phyloP scores from a whole-genome alignment of 129 eudicot species.

The Escallonia herrerae region DNA sequence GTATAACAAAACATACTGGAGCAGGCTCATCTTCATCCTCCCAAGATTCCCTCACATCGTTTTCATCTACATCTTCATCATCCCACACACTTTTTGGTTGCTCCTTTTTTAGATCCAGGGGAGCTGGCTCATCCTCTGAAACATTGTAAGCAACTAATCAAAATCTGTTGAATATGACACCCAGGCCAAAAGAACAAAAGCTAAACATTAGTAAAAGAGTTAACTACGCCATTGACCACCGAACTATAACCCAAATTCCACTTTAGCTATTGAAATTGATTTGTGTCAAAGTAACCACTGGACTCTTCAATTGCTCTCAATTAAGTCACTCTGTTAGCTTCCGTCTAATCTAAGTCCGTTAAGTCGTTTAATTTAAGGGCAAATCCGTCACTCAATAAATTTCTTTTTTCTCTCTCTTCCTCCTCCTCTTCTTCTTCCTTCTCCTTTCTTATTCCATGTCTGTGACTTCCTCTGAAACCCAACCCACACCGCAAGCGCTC shows the following conservation, averaged over 20 bases:
- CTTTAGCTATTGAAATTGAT: neutral
- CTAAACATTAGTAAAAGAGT: neutral
- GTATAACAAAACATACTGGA: slow-evolving; percentile 32
- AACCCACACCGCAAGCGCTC: too few relatives aligned
- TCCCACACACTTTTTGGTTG: slow-evolving; percentile 60
- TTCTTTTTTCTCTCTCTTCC: too few relatives aligned
- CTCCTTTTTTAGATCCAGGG: slow-evolving; percentile 57
- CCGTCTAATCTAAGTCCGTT: too few relatives aligned
- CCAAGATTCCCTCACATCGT: slow-evolving; percentile 91
- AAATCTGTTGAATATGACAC: neutral
- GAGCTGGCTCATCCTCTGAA: slow-evolving; percentile 81
- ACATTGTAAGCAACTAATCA: slow-evolving; percentile 6
- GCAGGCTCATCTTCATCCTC: slow-evolving; percentile 87
- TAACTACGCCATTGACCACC: too few relatives aligned
- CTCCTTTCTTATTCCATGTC: too few relatives aligned
- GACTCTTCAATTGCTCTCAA: too few relatives aligned
- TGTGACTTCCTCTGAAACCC: too few relatives aligned
- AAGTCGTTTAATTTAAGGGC: too few relatives aligned
- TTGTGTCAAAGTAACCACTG: neutral
- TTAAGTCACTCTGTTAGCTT: too few relatives aligned
- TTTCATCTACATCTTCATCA: slow-evolving; percentile 83
- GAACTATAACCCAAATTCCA: neutral
- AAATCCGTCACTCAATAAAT: too few relatives aligned
- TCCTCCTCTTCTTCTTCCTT: too few relatives aligned
- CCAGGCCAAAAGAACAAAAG: neutral